These are phyloP conservation scores for Cyclostephanos tholiformis DNA, from an alignment of 108 stramenopile genomes.

Conservation along the genomic window DNA sequence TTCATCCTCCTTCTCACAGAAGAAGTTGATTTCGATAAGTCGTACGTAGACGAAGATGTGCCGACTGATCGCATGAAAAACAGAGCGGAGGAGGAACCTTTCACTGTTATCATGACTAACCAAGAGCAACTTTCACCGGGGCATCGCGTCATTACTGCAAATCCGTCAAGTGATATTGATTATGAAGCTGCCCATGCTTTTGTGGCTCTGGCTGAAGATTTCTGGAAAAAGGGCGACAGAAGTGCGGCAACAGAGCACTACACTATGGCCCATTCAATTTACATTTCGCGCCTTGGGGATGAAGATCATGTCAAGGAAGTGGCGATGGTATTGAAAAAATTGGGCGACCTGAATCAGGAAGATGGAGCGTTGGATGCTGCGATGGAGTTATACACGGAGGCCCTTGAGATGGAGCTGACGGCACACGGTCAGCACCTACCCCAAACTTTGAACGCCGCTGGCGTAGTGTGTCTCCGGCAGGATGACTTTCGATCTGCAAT, in stretches of 20 bases:
- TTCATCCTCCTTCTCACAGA: background rate
- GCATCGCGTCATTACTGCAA: slow-evolving; percentile 1
- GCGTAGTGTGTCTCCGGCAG: slow-evolving; percentile 50
- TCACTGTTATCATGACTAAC: background rate
- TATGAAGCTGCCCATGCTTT: slow-evolving; percentile 32
- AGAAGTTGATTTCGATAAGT: slow-evolving; percentile 15
- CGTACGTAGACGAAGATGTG: background rate
- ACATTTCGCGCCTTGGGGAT: slow-evolving; percentile 14
- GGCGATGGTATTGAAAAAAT: slow-evolving; percentile 34
- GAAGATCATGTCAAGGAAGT: slow-evolving; percentile 21
- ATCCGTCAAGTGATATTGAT: background rate
- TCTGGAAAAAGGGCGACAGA: slow-evolving; percentile 36
- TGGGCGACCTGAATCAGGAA: slow-evolving; percentile 42
- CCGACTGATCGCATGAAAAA: background rate
- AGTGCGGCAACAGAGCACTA: slow-evolving; percentile 32
- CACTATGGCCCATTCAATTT: slow-evolving; percentile 36
- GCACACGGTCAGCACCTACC: slow-evolving; percentile 61
- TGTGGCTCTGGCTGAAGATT: slow-evolving; percentile 21
- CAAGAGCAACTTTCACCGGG: slow-evolving; percentile 6
- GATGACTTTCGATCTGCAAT: slow-evolving; percentile 67
- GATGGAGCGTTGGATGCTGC: slow-evolving; percentile 55
- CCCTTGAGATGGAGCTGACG: slow-evolving; percentile 48
- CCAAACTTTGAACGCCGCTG: slow-evolving; percentile 64
- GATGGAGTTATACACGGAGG: slow-evolving; percentile 60
- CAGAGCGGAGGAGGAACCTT: background rate